Evolutionary conservation across 495 filamentous ascomycete species (phyloP), one percentile per base, ranked within the genome.

Genomic region (Apiosordaria backusii): DNA sequence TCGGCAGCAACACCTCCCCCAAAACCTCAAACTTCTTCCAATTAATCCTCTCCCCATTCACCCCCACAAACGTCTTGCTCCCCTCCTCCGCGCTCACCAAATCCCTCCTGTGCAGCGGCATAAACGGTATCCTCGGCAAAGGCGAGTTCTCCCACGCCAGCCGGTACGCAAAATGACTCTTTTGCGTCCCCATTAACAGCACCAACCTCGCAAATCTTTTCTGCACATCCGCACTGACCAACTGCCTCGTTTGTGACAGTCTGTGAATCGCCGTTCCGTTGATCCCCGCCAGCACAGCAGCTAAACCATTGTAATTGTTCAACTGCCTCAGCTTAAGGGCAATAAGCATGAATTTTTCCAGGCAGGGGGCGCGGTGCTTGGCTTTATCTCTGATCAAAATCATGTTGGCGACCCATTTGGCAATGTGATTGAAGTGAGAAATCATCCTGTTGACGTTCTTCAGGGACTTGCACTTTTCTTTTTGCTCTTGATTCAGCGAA

Each of bases 11-110:
- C 24, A 97, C 90, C 65, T 97, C 93, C 4, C 92, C 92, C 80
- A 98, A 89, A 21, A 99, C 89, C 80, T 98, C 93, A 70, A 98
- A 98, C 72, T 99, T 99, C 80, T 90, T 92, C 95, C 95, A 99
- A 73, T 97, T 98, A 72, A 99, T 92, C 52, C 90, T 83, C 65
- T 90, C 87, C 19, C 81, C 83, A 65, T 89, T 87, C 23, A 89
- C 85, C 22, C 88, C 88, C 10, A 97, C 81, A 73, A 96, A 93
- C 15, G 95, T 98, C 67, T 84, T 84, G 75, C 95, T 97, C 23
- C 95, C 95, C 77, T 96, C 91, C 74, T 96, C 92, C 4, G 95
- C 95, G 21, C 90, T 89, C 5, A 97, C 92, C 27, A 99, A 81
- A 77, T 99, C 95, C 45, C 92, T 85, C 24, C 90, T 85, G 74